Evolutionary conservation across 345 rosid genomes (phyloP), one percentile per base, ranked within the genome.

Genomic region (Eucalyptus melliodora): DNA sequence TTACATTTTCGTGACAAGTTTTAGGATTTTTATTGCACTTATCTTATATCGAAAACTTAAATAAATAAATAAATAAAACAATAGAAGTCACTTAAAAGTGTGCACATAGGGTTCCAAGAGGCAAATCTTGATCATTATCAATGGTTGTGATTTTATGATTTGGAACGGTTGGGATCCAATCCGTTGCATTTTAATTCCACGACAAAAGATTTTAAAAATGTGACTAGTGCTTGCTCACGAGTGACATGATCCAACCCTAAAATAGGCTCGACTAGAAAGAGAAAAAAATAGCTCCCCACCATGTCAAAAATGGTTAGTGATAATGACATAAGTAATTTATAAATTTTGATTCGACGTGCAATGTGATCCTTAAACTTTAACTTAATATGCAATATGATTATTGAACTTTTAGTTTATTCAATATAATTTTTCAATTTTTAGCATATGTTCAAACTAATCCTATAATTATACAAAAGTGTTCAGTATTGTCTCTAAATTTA

Each of bases 371-470:
- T 24, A 10, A 55, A 55, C 2, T 55, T 55, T 55, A 55, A 4
- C 0, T 55, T 4, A 55, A 21, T 2, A 2, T 8, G 9, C 1
- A 55, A 3, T 21, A 23, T 55, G 2, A 21, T 4, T 0, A 0
- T 55, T 55, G 0, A 9, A 55, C 0, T 55, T 55, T 55, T 9
- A 55, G 9, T 24, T 24, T 56, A 56, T 56, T 56, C 0, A 56
- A 9, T 0, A 4, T 56, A 24, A 6, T 24, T 23, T 56, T 24
- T 10, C 0, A 24, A 23, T 4, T 24, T 56, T 23, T 56, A 9
- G 1, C 11, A 56, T 4, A 56, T 24, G 5, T 1, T 10, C 6
- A 56, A 24, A 56, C 30, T 24, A 24, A 24, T 56, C 6, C 0
- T 56, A 21, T 4, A 53, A 53, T 53, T 21, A 56, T 56, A 24